These are phyloP conservation scores for Neurospora hispaniola DNA, from an alignment of 495 filamentous ascomycete species.

Conservation along the genomic window DNA sequence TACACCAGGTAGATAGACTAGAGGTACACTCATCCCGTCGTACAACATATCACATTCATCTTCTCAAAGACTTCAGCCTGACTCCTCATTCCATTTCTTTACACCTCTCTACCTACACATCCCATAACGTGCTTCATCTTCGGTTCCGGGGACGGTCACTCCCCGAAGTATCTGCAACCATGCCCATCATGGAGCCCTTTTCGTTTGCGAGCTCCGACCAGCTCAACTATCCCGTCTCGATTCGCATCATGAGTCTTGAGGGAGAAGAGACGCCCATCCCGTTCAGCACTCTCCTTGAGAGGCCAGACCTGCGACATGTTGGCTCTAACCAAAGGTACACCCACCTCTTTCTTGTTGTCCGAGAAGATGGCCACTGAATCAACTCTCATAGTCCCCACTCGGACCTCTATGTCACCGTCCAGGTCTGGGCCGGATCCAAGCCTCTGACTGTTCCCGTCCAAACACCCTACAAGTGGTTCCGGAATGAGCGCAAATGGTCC, in stretches of 20 bases:
- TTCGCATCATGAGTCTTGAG: constrained; percentile 83
- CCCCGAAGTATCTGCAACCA: not conserved
- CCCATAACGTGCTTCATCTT: not conserved
- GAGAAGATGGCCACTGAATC: not conserved
- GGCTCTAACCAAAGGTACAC: constrained; percentile 53
- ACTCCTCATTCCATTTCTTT: not conserved
- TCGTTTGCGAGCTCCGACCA: constrained; percentile 81
- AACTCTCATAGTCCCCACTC: constrained; percentile 45
- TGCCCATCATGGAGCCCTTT: constrained; percentile 70
- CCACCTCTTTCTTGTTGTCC: constrained; percentile 26
- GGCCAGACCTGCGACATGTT: constrained; percentile 70
- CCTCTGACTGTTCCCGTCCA: constrained; percentile 84
- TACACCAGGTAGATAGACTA: no score
- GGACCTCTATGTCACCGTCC: constrained; percentile 85
- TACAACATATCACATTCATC: not conserved
- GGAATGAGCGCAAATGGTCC: constrained; percentile 73
- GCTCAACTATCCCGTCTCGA: constrained; percentile 64
- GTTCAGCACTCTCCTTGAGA: constrained; percentile 65
- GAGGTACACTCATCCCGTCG: not conserved
- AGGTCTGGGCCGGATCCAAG: constrained; percentile 94
- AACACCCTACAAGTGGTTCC: constrained; percentile 85
- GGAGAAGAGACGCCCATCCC: constrained; percentile 71
- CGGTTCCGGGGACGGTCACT: not conserved
- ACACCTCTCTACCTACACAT: not conserved
- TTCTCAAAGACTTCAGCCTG: not conserved